Evolutionary conservation across 202 grass and related monocot genomes (phyloP), one percentile per base, ranked within the genome.

Genomic region (Zizania palustris): DNA sequence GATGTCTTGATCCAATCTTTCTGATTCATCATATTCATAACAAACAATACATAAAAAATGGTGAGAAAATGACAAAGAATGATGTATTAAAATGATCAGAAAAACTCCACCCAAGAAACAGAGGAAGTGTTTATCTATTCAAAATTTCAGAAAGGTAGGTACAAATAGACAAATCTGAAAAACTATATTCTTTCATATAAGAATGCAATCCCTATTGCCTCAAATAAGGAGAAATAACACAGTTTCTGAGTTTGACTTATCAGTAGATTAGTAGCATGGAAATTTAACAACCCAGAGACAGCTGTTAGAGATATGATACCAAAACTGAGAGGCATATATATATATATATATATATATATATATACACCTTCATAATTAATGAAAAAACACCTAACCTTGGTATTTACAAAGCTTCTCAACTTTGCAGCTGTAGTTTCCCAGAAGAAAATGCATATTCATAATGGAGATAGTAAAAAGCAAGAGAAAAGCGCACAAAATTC

Each of bases 1-100:
- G 37, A 95, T 98, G 61, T 98, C 95, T 85, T 95, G 89, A 77
- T 98, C 95, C 82, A 98, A 86, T 76, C 91, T 90, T 87, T 98
- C 95, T 98, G 82, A 38, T 69, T 49, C 39, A 28, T 53, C 4
- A n/a, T 16, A 19, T 18, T 53, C 45, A 53, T 18, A n/a, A 53
- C n/a, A 0, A 16, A 28, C 28, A 42, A 81, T 37, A 87, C 71
- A 66, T 6, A 57, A 69, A 88, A 71, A 7, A 86, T 56, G 5
- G 76, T 46, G 61, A 83, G 62, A 69, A 59, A 41, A 34, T n/a
- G 60, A 38, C 3, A 73, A 51, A 5, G 75, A 69, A 64, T 21
- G n/a, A 58, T 45, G 28, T 56, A 58, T 13, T 5, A 59, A 64
- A 83, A 60, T 15, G 19, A 41, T 22, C 1, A 39, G 12, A 66